Percentiles rank a stretch among this genome's conserved stretches.
Evolutionary conservation across 768 basidiomycete species (phyloP).

Genomic region (Leccinellum rugosiceps): DNA sequence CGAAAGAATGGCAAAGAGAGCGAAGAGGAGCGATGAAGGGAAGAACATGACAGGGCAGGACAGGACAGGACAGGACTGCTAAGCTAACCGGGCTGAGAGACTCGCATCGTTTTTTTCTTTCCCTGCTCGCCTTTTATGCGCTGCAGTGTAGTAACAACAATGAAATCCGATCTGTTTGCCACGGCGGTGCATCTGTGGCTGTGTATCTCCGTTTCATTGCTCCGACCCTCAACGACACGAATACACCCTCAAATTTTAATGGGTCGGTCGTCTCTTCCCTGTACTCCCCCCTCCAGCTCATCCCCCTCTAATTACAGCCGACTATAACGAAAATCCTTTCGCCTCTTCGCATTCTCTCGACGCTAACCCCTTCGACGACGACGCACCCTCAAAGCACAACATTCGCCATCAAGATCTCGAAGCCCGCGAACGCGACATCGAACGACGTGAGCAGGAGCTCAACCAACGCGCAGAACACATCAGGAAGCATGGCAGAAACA

Average conservation of each 20-base stretch:
- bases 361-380: constrained; percentile 89
- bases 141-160: not conserved
- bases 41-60: too few species aligned
- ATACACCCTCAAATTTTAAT: constrained; percentile 15
- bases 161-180: not conserved
- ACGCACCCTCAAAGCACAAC: constrained; percentile 40
- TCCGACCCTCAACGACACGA: not conserved
- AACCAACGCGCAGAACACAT: constrained; percentile 65
- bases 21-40: constrained; percentile 34
- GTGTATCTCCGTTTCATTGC: not conserved
- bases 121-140: not conserved
- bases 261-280: constrained; percentile 14
- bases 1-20: constrained; percentile 62
- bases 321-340: constrained; percentile 69
- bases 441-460: constrained; percentile 74
- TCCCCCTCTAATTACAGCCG: constrained; percentile 11
- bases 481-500: constrained; percentile 76
- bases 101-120: not conserved
- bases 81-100: not conserved
- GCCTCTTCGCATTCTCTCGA: constrained; percentile 83
- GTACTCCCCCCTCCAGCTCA: not conserved
- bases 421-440: constrained; percentile 77
- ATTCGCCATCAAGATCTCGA: constrained; percentile 62
- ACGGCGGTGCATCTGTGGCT: not conserved
- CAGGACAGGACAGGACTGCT: too few species aligned